Evolutionary conservation across 2,329 filamentous ascomycete species (phyloP), one percentile per base, ranked within the genome.

Genomic region (Coleophoma cylindrospora): DNA sequence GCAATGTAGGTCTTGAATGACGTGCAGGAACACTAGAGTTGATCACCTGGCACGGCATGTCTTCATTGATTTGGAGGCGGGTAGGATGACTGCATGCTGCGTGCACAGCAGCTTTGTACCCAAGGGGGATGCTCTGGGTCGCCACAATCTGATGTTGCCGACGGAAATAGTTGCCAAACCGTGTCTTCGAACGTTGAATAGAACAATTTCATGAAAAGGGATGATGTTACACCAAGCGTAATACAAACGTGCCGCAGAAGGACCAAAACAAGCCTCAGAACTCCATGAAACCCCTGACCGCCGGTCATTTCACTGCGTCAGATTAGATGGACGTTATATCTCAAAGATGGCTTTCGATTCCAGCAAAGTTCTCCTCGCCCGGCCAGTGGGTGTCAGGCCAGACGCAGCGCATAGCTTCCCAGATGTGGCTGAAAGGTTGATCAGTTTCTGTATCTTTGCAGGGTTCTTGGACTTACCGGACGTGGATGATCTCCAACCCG

Each of bases 301-400:
- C 41, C 15, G 12, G 19, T 27, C 41, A 44, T 44, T 44, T 44
- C 41, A 44, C 41, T 13, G 21, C 41, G 32, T 44, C 15, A 44
- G 19, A 41, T 41, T 41, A 40, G 27, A 34, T 21, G 7, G 36
- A 15, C 36, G 15, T 32, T 13, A 34, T 22, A 38, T 34, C 58
- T 74, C 76, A 96, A 69, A 96, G 72, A 59, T 88, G 82, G 68
- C 87, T 91, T 70, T 96, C 89, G 52, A 94, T 75, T 43, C 82
- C 79, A 52, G 83, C 77, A 68, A 83, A 76, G 50, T 81, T 80
- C 60, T 83, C 79, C 63, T 90, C 83, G 52, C 85, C 84, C 17
- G 89, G 87, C 87, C 91, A 95, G 60, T 87, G 81, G 38, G 81
- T 84, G 61, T 95, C 89, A 2, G 94, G 94, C 94, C 94, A 99